These are phyloP conservation scores for Neurospora cerealis DNA, from an alignment of 495 filamentous ascomycete genomes.

Conservation along the genomic window DNA sequence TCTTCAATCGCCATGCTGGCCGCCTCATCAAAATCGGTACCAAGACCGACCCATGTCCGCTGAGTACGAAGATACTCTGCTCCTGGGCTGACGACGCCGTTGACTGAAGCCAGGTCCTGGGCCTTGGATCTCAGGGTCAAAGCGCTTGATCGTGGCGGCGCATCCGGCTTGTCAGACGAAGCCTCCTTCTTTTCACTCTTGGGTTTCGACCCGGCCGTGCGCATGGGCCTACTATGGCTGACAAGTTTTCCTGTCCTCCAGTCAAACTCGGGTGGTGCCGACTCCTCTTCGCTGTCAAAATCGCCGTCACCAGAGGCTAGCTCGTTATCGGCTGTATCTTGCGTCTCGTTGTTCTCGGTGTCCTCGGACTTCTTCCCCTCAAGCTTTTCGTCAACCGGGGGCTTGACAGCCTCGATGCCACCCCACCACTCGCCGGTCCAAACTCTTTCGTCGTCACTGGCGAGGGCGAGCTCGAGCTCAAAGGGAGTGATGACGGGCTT, in stretches of 20 bases:
- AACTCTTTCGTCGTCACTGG: conserved; percentile 56
- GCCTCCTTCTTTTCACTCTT: conserved; percentile 7
- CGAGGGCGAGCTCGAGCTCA: conserved; percentile 68
- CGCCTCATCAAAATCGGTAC: conserved; percentile 71
- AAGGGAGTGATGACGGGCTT: conserved; percentile 85
- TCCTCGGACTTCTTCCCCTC: background rate
- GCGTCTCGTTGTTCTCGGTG: conserved; percentile 6
- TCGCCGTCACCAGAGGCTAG: conserved; percentile 7
- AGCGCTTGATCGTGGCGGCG: conserved; percentile 20
- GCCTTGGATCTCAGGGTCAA: conserved; percentile 53
- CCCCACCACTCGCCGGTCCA: conserved; percentile 73
- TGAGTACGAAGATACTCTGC: conserved; percentile 78
- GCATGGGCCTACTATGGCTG: conserved; percentile 73
- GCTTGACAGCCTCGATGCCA: conserved; percentile 51
- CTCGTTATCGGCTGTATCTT: conserved; percentile 8
- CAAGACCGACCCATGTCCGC: conserved; percentile 84
- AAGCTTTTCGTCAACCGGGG: background rate
- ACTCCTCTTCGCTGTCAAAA: conserved; percentile 31
- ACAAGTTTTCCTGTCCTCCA: conserved; percentile 80
- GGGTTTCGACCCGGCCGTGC: conserved; percentile 7
- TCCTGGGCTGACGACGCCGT: conserved; percentile 76
- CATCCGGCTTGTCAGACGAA: background rate
- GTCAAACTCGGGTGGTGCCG: conserved; percentile 80
- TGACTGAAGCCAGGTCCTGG: conserved; percentile 60
- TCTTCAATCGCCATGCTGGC: conserved; percentile 61